Percentiles rank a stretch among this genome's conserved stretches.
These are phyloP conservation scores for Ilyonectria destructans DNA, from an alignment of 2,329 filamentous ascomycete species.

Conservation along the genomic window DNA sequence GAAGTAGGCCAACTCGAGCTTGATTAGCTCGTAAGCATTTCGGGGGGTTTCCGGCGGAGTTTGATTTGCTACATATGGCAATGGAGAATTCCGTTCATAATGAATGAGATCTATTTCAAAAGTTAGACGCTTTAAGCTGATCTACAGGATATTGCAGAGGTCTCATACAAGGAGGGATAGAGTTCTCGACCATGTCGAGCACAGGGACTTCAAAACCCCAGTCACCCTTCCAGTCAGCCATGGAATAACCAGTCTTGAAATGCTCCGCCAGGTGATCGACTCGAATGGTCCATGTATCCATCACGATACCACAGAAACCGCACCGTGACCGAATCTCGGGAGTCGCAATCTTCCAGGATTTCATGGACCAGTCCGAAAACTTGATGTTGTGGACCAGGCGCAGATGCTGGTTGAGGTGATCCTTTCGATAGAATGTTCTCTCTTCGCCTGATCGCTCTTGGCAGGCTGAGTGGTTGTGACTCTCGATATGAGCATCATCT, in stretches of 20 bases:
- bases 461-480: slow-evolving; percentile 75
- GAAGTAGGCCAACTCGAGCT: slow-evolving; percentile 71
- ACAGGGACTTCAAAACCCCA: slow-evolving; percentile 78
- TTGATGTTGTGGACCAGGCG: slow-evolving; percentile 76
- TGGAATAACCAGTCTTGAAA: slow-evolving; percentile 77
- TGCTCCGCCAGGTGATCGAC: slow-evolving; percentile 78
- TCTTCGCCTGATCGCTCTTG: slow-evolving; percentile 76
- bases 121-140: slow-evolving; percentile 59
- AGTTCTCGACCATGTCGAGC: slow-evolving; percentile 76
- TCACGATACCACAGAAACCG: slow-evolving; percentile 76
- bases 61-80: slow-evolving; percentile 67
- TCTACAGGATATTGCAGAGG: slow-evolving; percentile 56
- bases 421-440: slow-evolving; percentile 77
- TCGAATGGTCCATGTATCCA: slow-evolving; percentile 74
- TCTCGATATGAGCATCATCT: slow-evolving; percentile 70
- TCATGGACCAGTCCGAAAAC: slow-evolving; percentile 76
- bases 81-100: slow-evolving; percentile 71
- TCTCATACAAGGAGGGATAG: slow-evolving; percentile 76
- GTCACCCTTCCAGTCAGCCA: slow-evolving; percentile 80
- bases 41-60: slow-evolving; percentile 64
- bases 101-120: slow-evolving; percentile 74
- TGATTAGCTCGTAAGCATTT: slow-evolving; percentile 75
- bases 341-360: slow-evolving; percentile 73
- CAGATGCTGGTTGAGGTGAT: slow-evolving; percentile 78
- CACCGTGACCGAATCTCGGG: slow-evolving; percentile 76